Conservation (phyloP, 306 rosid species). For the Acmispon strigosus region DNA sequence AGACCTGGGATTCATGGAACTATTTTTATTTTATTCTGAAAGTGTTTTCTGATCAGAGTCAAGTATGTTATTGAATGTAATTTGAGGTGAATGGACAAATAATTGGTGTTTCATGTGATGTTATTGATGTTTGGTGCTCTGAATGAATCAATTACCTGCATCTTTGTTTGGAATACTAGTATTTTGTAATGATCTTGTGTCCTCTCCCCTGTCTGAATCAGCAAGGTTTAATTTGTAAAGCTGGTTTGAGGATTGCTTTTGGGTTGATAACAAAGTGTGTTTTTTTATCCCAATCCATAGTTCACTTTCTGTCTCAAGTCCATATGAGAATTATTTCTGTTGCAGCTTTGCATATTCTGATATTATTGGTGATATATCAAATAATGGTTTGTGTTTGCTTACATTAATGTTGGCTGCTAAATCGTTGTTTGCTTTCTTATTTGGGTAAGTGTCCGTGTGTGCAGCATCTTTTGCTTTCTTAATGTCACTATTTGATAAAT, state of each 20-base stretch:
- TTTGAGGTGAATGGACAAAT: neutral
- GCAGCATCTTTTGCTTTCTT: no score
- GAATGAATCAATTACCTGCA: neutral
- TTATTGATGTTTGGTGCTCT: slow-evolving; percentile 9
- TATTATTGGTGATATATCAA: no score
- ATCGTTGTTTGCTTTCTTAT: no score
- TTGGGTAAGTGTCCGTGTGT: no score
- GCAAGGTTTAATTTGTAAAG: neutral
- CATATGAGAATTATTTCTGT: no score
- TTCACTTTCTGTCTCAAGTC: no score
- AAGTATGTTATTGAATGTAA: neutral
- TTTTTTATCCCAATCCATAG: no score
- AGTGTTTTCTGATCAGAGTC: neutral
- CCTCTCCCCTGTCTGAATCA: neutral
- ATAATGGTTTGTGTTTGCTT: no score
- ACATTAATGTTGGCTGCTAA: no score
- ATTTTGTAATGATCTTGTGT: slow-evolving; percentile 10
- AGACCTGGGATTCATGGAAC: slow-evolving; percentile 5
- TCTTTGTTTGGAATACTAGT: slow-evolving; percentile 13
- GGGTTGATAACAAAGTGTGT: neutral
- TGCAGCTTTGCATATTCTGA: no score
- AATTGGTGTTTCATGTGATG: slow-evolving; percentile 16
- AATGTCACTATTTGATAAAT: no score
- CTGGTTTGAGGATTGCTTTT: neutral
- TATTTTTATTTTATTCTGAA: neutral